These are phyloP conservation scores for Musa acuminata DNA, from an alignment of 176 grass and related monocot species.

Conservation along the genomic window DNA sequence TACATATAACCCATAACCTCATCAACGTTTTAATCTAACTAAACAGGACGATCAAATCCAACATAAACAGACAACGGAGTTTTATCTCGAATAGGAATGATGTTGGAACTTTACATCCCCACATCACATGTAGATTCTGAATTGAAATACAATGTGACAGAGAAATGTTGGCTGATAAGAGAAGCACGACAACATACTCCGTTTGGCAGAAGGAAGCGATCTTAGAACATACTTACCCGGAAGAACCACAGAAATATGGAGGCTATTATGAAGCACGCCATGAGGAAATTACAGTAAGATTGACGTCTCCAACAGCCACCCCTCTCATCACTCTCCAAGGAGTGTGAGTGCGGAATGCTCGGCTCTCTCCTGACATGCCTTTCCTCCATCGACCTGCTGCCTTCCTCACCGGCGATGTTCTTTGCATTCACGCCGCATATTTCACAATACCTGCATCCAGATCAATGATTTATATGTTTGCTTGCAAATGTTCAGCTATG, in stretches of 20 bases:
- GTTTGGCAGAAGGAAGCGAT: neutral
- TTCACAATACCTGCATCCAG: conserved; percentile 12
- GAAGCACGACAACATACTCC: no score
- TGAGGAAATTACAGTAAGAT: conserved; percentile 42
- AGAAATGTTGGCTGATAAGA: no score
- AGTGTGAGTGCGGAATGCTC: neutral
- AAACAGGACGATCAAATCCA: no score
- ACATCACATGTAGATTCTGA: no score
- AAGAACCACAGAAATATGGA: conserved; percentile 79
- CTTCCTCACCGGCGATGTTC: neutral
- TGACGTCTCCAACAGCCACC: conserved; percentile 39
- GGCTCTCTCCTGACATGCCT: conserved; percentile 29
- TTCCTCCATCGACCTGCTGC: neutral
- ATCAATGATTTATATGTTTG: neutral
- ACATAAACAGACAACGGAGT: no score
- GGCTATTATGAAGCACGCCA: conserved; percentile 48
- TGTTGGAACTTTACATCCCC: no score
- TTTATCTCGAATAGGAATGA: no score
- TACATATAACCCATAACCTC: no score
- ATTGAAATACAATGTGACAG: no score
- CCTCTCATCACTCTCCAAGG: neutral
- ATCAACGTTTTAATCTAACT: no score
- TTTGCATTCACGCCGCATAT: conserved; percentile 14
- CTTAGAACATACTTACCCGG: conserved; percentile 48
- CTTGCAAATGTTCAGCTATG: neutral